Base-by-base conservation (phyloP, 176 grass and related monocot genomes). In the Triticum turgidum region DNA sequence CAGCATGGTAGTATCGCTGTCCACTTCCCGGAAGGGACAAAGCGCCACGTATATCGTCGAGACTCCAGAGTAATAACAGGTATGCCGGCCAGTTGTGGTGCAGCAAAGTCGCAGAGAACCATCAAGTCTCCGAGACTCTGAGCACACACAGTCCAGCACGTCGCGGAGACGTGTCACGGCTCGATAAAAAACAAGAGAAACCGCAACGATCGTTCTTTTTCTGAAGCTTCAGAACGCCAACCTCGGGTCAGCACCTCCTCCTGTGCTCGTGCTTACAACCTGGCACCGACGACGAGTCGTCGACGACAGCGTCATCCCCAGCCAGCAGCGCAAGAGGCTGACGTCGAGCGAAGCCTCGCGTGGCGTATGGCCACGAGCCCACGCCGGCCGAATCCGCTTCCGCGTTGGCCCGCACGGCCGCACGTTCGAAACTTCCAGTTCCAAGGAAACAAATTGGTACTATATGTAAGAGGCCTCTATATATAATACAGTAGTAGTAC, bases 151-250 rank as follows among this genome's bases (percentile, higher is more conserved):
- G n/a, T 58, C 24, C 7, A 73, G 85, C 85, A 84, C 89, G 85
- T 80, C 75, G 74, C 25, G 5, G 70, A 24, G 69, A 87, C 84
- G 80, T 91, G 89, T 14, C 77, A n/a, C 29, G 79, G 64, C 10
- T 29, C n/a, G 5, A 25, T 42, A 25, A 44, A 30, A 42, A 42
- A 30, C 24, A 20, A 52, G 17, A 18, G 21, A n/a, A 20, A 61
- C 20, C 20, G 29, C 1, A 66, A 3, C 6, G 7, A 12, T 22
- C 69, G 42, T 24, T 11, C 5, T 37, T 73, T 41, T 24, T 21
- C 35, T 41, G 2, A 72, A 22, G 2, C 35, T 72, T 22, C 35
- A 22, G 34, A 3, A 11, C 69, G 24, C 69, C 38, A 24, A 47
- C 25, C 41, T 51, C 22, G 2, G 4, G 44, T 30, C 72, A 51